Evolutionary conservation across 805 yeast species (phyloP), one percentile per base, ranked within the genome.

Genomic region (Lipomyces yamanashiensis): DNA sequence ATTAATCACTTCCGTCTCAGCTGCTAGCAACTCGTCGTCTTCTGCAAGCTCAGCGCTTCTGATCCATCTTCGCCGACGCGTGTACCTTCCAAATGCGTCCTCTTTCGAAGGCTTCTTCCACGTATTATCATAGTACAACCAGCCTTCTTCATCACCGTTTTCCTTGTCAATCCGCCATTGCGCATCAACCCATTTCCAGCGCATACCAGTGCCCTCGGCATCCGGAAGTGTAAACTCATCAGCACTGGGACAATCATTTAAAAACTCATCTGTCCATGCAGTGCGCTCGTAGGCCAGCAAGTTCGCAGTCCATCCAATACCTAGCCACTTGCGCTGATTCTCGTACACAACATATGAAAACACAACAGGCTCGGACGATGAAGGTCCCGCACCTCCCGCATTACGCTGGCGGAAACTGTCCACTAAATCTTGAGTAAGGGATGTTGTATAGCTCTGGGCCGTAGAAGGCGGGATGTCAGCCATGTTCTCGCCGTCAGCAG

Each of bases 221-320:
- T 82, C 90, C 2, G 99, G 98, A 62, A 93, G 79, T 74, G 86
- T 85, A 76, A 93, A 93, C 19, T 81, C 77, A 6, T 88, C 95
- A 19, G 92, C 87, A 8, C 92, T 80, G 6, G 88, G 85, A 0
- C 90, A 84, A 74, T 92, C 97, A 75, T 92, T 93, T 67, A 92
- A 79, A 73, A 92, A 92, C 75, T 92, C 98, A 74, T 93, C 99
- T 0, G 98, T 92, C 98, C 98, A 93, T 2, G 98, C 88, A 0
- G 96, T 87, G 73, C 99, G 84, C 77, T 93, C 99, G 74, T 93
- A 93, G 55, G 96, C 87, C 66, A 95, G 81, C 74, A 95, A 81
- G 73, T 92, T 92, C 15, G 96, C 81, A 0, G 98, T 93, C 99
- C 99, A 93, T 12, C 99, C 99, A 71, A 93, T 90, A 13, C 98